Percentiles rank a stretch among this genome's conserved stretches.
phyloP scores from a whole-genome alignment of 768 basidiomycete species.

The Cyclocybe cylindracea region DNA sequence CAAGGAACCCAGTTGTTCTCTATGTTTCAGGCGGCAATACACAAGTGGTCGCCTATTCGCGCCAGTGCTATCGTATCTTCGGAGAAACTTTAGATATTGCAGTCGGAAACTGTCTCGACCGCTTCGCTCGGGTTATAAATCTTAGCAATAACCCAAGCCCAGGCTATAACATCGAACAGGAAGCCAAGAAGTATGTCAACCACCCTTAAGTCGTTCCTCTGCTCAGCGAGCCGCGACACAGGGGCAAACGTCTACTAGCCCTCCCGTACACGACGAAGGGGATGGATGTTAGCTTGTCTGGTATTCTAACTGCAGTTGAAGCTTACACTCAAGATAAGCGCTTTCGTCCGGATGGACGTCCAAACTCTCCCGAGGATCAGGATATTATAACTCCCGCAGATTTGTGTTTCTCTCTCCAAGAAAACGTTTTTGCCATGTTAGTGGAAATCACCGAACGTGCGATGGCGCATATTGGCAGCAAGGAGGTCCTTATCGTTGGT shows the following conservation, averaged over 20 bases:
- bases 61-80: constrained; percentile 96
- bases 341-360: constrained; percentile 54
- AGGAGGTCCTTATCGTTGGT: constrained; percentile 95
- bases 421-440: constrained; percentile 96
- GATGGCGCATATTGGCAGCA: constrained; percentile 98
- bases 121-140: constrained; percentile 93
- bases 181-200: constrained; percentile 78
- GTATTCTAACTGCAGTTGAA: constrained; percentile 86
- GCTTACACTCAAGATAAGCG: constrained; percentile 85
- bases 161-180: constrained; percentile 96
- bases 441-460: constrained; percentile 99
- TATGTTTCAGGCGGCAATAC: constrained; percentile 99
- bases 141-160: constrained; percentile 95
- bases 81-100: constrained; percentile 99
- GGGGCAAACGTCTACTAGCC: constrained; percentile 79
- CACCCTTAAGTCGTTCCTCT: constrained; percentile 11
- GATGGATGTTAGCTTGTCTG: constrained; percentile 98
- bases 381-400: constrained; percentile 94
- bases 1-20: constrained; percentile 92
- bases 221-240: constrained; percentile 27
- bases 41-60: constrained; percentile 98
- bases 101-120: constrained; percentile 98
- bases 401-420: constrained; percentile 95
- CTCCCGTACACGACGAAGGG: constrained; percentile 97
- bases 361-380: constrained; percentile 42